A percentile compares a stretch with the other conserved stretches of the same genome.
phyloP scores from a whole-genome alignment of 1,284 basidiomycete genomes.

The Hymenochaete sp. region DNA sequence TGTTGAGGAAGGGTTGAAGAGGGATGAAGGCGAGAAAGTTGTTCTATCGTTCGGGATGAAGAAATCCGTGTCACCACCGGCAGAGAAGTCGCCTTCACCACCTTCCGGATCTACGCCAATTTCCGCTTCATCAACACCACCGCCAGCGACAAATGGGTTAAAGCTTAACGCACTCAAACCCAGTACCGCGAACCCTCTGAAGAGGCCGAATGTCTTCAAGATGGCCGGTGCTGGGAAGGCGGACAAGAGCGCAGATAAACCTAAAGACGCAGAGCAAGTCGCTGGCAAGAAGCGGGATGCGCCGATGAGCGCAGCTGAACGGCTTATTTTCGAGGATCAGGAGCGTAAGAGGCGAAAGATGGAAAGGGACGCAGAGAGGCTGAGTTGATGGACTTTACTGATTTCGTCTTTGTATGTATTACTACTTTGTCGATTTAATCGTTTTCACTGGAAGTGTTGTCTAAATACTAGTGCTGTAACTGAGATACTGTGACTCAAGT shows the following conservation, averaged over 20 bases:
- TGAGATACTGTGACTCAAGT: too few species aligned
- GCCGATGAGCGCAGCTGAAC: constrained; percentile 74
- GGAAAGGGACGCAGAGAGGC: constrained; percentile 40
- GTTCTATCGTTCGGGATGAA: constrained; percentile 62
- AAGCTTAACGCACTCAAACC: constrained; percentile 42
- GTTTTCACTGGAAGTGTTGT: too few species aligned
- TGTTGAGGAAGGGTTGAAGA: constrained; percentile 56
- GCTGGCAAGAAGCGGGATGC: constrained; percentile 40
- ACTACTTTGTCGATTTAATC: too few species aligned
- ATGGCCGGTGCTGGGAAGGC: constrained; percentile 25
- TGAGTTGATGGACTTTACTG: not conserved
- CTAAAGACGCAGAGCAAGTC: constrained; percentile 26
- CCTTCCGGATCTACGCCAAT: constrained; percentile 22
- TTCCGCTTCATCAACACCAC: not conserved
- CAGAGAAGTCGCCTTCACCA: too few species aligned
- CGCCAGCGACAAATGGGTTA: constrained; percentile 19
- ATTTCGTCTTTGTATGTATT: too few species aligned
- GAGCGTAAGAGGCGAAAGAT: constrained; percentile 69
- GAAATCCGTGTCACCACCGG: too few species aligned
- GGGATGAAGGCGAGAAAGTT: constrained; percentile 69
- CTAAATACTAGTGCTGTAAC: too few species aligned
- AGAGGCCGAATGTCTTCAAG: constrained; percentile 74
- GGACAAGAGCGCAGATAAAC: constrained; percentile 26
- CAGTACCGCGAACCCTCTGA: constrained; percentile 39
- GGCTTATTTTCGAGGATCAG: constrained; percentile 79